Base-by-base conservation (phyloP, 2,329 filamentous ascomycete species). In the Graphilbum fragrans region DNA sequence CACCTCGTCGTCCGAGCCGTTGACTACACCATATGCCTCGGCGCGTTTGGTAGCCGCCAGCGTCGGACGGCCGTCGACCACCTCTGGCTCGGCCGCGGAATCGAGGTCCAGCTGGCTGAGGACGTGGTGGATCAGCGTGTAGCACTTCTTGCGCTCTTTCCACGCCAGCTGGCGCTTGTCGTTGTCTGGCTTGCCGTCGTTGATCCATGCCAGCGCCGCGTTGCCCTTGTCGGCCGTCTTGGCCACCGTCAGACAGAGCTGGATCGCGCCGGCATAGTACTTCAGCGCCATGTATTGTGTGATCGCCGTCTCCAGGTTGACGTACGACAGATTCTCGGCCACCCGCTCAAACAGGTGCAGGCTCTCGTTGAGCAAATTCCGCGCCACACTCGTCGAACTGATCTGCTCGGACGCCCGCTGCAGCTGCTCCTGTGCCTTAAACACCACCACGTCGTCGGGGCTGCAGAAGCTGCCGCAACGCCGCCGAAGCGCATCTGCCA, bases 381-480 rank as follows among this genome's bases (percentile, higher is more conserved):
- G 78, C 6, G 83, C 85, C 40, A 77, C 69, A 50, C 88, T 90
- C 4, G 78, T 78, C 53, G 87, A 86, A 5, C 72, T 66, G 10
- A 79, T 77, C 37, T 84, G 77, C 57, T 95, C 88, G 2, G 80
- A 79, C 1, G 90, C 90, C 50, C 86, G 77, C 67, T 94, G 93
- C 41, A 96, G 67, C 53, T 90, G 84, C 60, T 98, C 92, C 57
- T 96, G 90, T 0, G 92, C 92, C 62, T 94, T 96, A 77, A 98
- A 98, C 51, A 95, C 90, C 49, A 96, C 80, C 2, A 96, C 92
- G 63, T 98, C 92, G 49, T 98, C 90, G 1, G 90, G 80, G 54
- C 88, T 95, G 60, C 92, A 98, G 71, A 98, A 98, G 61, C 84
- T 95, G 47, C 92, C 93, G 52, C 92, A 98, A 52, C 88, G 77